These are phyloP conservation scores for Histomonas meleagridis DNA, from an alignment of 208 protist species.

Conservation along the genomic window DNA sequence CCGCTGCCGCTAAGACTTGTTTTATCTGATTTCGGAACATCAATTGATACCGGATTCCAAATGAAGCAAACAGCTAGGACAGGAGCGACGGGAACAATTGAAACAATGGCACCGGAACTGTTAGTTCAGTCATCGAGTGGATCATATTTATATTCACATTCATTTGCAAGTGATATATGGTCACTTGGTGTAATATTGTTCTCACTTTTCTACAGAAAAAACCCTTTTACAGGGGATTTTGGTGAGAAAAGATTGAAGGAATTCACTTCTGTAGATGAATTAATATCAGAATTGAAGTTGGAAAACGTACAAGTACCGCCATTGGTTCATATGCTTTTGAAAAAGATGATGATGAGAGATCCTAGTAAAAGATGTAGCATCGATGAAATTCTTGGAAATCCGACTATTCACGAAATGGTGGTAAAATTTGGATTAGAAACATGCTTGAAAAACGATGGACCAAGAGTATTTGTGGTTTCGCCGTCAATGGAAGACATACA, in stretches of 20 bases:
- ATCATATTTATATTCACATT: not conserved
- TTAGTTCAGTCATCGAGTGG: not conserved
- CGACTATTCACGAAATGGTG: not conserved
- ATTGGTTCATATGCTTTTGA: not conserved
- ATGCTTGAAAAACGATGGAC: not conserved
- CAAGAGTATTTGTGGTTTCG: not conserved
- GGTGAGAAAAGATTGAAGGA: not conserved
- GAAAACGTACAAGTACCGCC: not conserved
- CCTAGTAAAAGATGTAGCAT: not conserved
- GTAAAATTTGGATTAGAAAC: not conserved
- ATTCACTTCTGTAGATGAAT: not conserved
- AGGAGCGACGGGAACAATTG: not conserved
- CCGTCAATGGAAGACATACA: slow-evolving; percentile 9
- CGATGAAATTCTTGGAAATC: not conserved
- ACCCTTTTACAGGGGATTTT: not conserved
- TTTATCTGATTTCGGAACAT: not conserved
- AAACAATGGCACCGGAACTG: not conserved
- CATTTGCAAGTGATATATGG: not conserved
- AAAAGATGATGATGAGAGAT: not conserved
- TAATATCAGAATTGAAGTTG: not conserved
- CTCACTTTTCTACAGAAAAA: not conserved
- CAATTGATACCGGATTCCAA: not conserved
- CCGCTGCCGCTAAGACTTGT: not conserved
- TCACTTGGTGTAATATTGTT: not conserved
- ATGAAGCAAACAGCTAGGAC: not conserved